Evolutionary conservation across 1,139 yeast genomes (phyloP).

Genomic region (Candida labiduridarum): DNA sequence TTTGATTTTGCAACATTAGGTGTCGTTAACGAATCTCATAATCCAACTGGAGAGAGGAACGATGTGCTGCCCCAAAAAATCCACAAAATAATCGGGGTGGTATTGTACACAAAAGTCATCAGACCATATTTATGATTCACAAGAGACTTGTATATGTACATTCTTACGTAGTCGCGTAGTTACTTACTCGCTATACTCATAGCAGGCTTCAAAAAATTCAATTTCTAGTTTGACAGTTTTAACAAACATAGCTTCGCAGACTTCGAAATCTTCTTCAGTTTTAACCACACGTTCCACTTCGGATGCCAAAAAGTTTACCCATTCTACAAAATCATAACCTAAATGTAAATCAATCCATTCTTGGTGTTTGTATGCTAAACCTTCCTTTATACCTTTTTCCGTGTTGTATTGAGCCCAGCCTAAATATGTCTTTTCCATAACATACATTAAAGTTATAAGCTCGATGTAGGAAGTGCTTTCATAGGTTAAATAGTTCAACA

Average conservation of each 20-base stretch:
- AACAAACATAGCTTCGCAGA: constrained; percentile 34
- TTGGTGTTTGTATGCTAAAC: constrained; percentile 45
- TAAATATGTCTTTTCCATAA: constrained; percentile 54
- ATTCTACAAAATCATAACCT: constrained; percentile 45
- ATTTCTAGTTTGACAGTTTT: constrained; percentile 41
- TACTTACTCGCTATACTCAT: constrained; percentile 21
- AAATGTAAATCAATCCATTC: constrained; percentile 57
- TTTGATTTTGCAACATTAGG: too few species aligned
- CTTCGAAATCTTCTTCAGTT: constrained; percentile 16
- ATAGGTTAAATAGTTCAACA: constrained; percentile 30
- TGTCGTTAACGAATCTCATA: background rate
- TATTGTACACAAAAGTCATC: too few species aligned
- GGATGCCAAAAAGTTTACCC: constrained; percentile 47
- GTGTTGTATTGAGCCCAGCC: constrained; percentile 50
- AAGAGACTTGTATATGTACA: background rate
- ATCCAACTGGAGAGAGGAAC: too few species aligned
- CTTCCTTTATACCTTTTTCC: constrained; percentile 22
- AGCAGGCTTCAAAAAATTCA: constrained; percentile 51
- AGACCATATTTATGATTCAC: background rate
- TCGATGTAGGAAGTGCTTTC: constrained; percentile 40
- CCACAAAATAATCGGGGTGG: too few species aligned
- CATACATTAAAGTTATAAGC: constrained; percentile 46
- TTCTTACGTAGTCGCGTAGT: background rate
- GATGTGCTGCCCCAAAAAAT: too few species aligned
- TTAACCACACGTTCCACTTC: constrained; percentile 45